Evolutionary conservation across 1,284 basidiomycete species (phyloP).

Genomic region (Naganishia liquefaciens): DNA sequence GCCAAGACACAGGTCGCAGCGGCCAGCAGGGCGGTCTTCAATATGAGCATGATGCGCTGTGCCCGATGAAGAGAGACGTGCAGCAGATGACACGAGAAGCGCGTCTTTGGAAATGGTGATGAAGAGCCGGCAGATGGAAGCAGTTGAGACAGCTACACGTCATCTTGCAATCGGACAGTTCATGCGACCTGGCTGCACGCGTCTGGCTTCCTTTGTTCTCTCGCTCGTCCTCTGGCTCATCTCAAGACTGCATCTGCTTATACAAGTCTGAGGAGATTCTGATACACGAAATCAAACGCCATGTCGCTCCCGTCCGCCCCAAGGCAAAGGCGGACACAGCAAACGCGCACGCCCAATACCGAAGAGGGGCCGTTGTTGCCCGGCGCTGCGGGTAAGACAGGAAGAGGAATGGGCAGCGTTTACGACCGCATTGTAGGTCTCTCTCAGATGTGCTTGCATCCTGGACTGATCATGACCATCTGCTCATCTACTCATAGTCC

Average conservation of each 20-base stretch:
- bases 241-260: no score
- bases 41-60: neutral
- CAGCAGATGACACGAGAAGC: no score
- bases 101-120: neutral
- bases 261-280: no score
- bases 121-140: neutral
- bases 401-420: neutral
- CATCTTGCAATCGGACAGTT: neutral
- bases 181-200: neutral
- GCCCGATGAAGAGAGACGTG: neutral
- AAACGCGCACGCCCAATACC: neutral
- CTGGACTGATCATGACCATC: no score
- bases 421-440: neutral
- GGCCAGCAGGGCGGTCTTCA: neutral
- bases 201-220: neutral
- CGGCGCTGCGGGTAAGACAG: neutral
- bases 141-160: conserved; percentile 14
- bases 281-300: neutral
- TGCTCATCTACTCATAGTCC: neutral
- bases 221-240: neutral
- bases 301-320: conserved; percentile 21
- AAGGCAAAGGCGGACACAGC: conserved; percentile 12
- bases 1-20: conserved; percentile 9
- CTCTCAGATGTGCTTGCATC: no score
- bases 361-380: conserved; percentile 1